These are phyloP conservation scores for Talaromyces rugulosus DNA, from an alignment of 2,329 filamentous ascomycete species.

Conservation along the genomic window DNA sequence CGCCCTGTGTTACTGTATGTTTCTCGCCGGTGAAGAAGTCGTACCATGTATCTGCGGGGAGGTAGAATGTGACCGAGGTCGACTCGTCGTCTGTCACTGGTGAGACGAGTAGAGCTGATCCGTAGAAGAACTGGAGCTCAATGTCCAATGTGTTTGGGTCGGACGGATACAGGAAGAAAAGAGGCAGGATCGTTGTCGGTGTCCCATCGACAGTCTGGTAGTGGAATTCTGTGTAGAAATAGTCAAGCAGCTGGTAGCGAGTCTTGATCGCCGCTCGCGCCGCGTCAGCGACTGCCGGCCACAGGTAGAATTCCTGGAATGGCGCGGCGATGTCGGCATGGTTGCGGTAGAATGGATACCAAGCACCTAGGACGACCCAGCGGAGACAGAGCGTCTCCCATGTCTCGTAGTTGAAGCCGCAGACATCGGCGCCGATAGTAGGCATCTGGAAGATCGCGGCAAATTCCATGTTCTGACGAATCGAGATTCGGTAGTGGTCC, in stretches of 20 bases:
- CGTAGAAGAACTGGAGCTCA: conserved; percentile 58
- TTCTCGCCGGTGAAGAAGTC: conserved; percentile 50
- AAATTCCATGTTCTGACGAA: conserved; percentile 58
- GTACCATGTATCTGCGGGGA: conserved; percentile 57
- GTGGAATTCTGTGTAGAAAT: conserved; percentile 70
- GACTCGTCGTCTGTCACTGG: conserved; percentile 52
- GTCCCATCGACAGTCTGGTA: conserved; percentile 57
- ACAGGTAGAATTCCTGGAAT: conserved; percentile 69
- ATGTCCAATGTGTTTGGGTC: conserved; percentile 51
- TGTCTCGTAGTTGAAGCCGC: conserved; percentile 67
- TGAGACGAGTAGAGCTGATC: conserved; percentile 53
- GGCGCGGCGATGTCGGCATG: conserved; percentile 56
- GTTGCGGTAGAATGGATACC: conserved; percentile 72
- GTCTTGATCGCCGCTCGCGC: conserved; percentile 66
- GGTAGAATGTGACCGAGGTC: conserved; percentile 52
- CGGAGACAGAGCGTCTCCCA: conserved; percentile 68
- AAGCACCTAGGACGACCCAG: conserved; percentile 70
- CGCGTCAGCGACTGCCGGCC: conserved; percentile 59
- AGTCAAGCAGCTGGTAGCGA: conserved; percentile 70
- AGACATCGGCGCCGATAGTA: conserved; percentile 69
- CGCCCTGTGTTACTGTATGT: conserved; percentile 21
- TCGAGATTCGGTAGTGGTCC: conserved; percentile 56
- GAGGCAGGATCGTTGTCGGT: conserved; percentile 60
- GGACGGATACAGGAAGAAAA: conserved; percentile 66
- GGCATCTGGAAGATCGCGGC: conserved; percentile 64